Percentiles rank a stretch among this genome's conserved stretches.
phyloP scores from a whole-genome alignment of 495 filamentous ascomycete genomes.

The Chlorociboria aeruginascens region DNA sequence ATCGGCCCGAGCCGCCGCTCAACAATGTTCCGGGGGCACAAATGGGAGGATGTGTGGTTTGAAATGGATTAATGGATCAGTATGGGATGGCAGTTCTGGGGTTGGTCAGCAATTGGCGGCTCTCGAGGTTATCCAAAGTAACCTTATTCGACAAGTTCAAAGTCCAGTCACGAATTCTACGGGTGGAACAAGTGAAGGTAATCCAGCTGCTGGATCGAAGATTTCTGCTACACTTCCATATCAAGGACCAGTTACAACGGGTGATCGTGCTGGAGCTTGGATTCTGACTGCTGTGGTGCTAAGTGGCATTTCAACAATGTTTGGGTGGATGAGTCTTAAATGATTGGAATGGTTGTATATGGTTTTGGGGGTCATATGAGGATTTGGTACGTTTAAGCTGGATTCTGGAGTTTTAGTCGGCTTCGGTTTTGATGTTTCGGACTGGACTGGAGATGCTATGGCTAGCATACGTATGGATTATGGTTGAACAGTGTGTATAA shows the following conservation, averaged over 20 bases:
- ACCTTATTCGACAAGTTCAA: conserved; percentile 32
- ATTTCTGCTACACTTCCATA: not conserved
- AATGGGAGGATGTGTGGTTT: conserved; percentile 59
- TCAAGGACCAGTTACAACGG: conserved; percentile 20
- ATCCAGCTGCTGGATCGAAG: not conserved
- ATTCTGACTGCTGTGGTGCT: conserved; percentile 50
- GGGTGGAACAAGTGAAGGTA: conserved; percentile 65
- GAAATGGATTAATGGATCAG: conserved; percentile 43
- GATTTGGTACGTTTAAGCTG: not conserved
- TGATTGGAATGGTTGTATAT: not conserved
- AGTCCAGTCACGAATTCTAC: conserved; percentile 48
- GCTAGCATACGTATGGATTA: not conserved
- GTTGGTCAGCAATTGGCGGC: conserved; percentile 64
- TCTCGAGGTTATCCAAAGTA: conserved; percentile 53
- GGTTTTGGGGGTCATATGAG: not conserved
- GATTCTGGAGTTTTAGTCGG: not conserved
- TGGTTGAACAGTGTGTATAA: not conserved
- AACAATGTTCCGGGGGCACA: conserved; percentile 48
- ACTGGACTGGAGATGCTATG: not conserved
- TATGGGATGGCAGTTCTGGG: conserved; percentile 45
- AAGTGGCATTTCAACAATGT: conserved; percentile 35
- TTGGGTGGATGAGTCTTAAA: conserved; percentile 14
- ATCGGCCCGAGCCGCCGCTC: conserved; percentile 54
- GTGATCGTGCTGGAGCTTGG: conserved; percentile 51
- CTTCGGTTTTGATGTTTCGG: not conserved